Conservation (phyloP, 257 asterid genomes). For the Capsicum pubescens region DNA sequence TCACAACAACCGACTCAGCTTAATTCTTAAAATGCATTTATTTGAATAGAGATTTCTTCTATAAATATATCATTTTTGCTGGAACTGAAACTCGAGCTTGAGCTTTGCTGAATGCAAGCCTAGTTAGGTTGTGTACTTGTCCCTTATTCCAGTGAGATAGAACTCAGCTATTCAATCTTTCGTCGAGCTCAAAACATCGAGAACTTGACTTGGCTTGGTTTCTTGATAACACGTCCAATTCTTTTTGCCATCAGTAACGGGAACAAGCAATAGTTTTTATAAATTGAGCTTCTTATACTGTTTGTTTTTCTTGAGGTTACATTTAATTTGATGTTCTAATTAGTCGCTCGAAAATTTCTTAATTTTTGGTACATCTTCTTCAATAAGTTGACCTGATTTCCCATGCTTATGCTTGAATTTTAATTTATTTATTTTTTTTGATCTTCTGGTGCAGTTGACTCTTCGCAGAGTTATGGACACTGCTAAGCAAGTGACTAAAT, state of each 20-base stretch:
- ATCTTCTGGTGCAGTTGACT: conserved; percentile 63
- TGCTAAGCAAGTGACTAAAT: conserved; percentile 86
- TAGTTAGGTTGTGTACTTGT: conserved; percentile 2
- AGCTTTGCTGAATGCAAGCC: not conserved
- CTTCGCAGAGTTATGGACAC: conserved; percentile 94
- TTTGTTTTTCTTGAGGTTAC: not conserved
- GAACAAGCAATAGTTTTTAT: not conserved
- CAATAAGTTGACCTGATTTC: not conserved
- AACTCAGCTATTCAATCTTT: not conserved
- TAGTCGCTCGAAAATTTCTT: not conserved
- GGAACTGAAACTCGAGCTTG: not conserved
- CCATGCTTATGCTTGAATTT: not conserved
- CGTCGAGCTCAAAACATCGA: not conserved
- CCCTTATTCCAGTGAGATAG: not conserved
- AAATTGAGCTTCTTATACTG: not conserved
- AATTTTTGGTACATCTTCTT: conserved; percentile 4
- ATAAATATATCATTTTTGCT: not conserved
- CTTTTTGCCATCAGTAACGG: not conserved
- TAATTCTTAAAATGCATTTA: not conserved
- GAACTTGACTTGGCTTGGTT: conserved; percentile 13
- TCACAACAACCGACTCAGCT: not conserved
- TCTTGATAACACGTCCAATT: conserved; percentile 12
- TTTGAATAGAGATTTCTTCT: not conserved
- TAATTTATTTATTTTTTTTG: no score
- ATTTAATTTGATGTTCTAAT: conserved; percentile 14